Conservation (phyloP, 2,329 filamentous ascomycete genomes). For the Chrysosporium keratinophilum region DNA sequence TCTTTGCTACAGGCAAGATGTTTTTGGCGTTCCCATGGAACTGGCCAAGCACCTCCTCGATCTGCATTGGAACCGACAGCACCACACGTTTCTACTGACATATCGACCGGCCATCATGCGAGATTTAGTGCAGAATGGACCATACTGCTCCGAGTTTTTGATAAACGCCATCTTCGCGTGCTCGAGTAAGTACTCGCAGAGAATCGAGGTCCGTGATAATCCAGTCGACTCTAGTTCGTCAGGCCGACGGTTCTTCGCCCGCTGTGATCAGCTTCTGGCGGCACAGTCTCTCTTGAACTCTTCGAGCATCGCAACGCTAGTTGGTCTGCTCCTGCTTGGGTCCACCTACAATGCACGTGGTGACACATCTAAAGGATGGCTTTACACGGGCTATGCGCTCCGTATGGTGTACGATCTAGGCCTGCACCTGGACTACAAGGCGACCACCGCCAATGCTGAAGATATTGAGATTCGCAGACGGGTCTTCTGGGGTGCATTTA, state of each 20-base stretch:
- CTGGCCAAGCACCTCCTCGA: conserved; percentile 31
- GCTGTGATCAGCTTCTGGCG: conserved; percentile 30
- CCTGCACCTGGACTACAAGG: conserved; percentile 29
- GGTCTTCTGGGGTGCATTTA: conserved; percentile 30
- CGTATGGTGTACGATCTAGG: conserved; percentile 36
- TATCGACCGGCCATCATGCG: conserved; percentile 34
- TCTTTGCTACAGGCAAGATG: conserved; percentile 13
- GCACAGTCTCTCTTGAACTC: conserved; percentile 27
- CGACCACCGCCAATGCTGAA: conserved; percentile 21
- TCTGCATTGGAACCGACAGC: conserved; percentile 34
- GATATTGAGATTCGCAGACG: conserved; percentile 24
- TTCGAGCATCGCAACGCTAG: conserved; percentile 31
- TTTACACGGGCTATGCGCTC: conserved; percentile 33
- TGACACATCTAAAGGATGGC: conserved; percentile 28
- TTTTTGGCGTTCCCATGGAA: conserved; percentile 20
- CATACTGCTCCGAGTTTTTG: conserved; percentile 31
- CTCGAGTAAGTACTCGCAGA: conserved; percentile 33
- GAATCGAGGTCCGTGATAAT: conserved; percentile 27
- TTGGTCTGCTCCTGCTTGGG: conserved; percentile 26
- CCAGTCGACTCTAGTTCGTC: conserved; percentile 28
- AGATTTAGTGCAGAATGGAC: conserved; percentile 27
- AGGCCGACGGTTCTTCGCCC: conserved; percentile 31
- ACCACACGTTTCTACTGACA: conserved; percentile 31
- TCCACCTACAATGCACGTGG: conserved; percentile 22
- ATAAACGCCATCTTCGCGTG: conserved; percentile 36